Evolutionary conservation across 2,329 filamentous ascomycete genomes (phyloP).

Genomic region (Graphiopsis chlorocephala): DNA sequence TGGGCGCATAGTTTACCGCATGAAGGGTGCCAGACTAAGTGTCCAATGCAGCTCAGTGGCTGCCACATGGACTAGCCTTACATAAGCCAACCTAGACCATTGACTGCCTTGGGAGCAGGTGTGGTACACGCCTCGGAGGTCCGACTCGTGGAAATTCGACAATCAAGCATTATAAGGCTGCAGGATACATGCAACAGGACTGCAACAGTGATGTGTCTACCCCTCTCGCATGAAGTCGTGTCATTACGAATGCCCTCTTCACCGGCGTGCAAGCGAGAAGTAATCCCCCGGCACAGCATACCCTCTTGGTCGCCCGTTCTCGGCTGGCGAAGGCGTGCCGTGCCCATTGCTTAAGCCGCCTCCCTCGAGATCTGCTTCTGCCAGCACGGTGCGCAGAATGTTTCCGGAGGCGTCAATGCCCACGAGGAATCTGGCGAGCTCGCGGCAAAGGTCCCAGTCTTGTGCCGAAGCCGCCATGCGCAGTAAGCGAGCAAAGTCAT

Average conservation of each 20-base stretch:
- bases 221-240: neutral
- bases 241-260: neutral
- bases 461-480: constrained; percentile 75
- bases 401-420: constrained; percentile 85
- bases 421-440: constrained; percentile 90
- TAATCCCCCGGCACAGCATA: constrained; percentile 5
- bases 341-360: neutral
- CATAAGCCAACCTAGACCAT: neutral
- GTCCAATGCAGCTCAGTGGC: neutral
- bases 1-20: neutral
- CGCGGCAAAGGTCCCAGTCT: constrained; percentile 95
- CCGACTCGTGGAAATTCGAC: neutral
- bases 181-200: neutral
- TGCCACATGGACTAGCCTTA: neutral
- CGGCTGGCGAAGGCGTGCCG: neutral
- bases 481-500: constrained; percentile 74
- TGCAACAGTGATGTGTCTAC: neutral
- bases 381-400: constrained; percentile 71
- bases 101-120: neutral
- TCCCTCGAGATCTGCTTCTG: constrained; percentile 23
- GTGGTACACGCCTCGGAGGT: neutral
- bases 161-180: constrained; percentile 6
- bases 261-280: constrained; percentile 11
- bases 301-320: constrained; percentile 1
- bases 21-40: neutral